These are phyloP conservation scores for Zygosaccharomyces pseudorouxii DNA, from an alignment of 805 yeast genomes.

Conservation along the genomic window DNA sequence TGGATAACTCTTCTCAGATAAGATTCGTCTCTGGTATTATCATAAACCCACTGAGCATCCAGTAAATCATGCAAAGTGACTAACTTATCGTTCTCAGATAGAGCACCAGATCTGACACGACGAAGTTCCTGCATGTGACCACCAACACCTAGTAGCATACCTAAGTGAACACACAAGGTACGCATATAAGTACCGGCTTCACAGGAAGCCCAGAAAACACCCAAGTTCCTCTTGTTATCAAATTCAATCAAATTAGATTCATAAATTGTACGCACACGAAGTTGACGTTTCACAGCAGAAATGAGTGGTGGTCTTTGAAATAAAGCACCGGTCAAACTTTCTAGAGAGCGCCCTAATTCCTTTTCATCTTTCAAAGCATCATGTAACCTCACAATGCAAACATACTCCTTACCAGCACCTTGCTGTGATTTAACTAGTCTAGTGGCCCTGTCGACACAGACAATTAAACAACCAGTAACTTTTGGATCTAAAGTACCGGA, in stretches of 20 bases:
- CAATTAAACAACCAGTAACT: constrained; percentile 98
- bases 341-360: constrained; percentile 80
- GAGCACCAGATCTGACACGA: constrained; percentile 97
- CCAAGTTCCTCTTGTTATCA: constrained; percentile 92
- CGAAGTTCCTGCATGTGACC: constrained; percentile 99
- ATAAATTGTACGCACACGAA: constrained; percentile 96
- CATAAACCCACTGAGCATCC: constrained; percentile 98
- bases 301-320: constrained; percentile 99
- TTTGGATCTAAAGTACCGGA: constrained; percentile 98
- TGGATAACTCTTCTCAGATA: constrained; percentile 90
- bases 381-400: constrained; percentile 93
- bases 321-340: constrained; percentile 95
- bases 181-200: constrained; percentile 99
- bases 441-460: constrained; percentile 96
- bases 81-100: constrained; percentile 83
- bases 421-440: constrained; percentile 97
- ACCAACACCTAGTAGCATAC: constrained; percentile 97
- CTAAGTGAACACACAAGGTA: constrained; percentile 96
- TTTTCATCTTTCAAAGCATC: constrained; percentile 88
- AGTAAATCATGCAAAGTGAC: constrained; percentile 95
- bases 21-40: constrained; percentile 94
- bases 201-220: constrained; percentile 99
- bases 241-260: constrained; percentile 94
- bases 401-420: constrained; percentile 99
- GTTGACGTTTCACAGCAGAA: constrained; percentile 97